Evolutionary conservation across 2,329 filamentous ascomycete species (phyloP).

Genomic region (Claviceps citrina): DNA sequence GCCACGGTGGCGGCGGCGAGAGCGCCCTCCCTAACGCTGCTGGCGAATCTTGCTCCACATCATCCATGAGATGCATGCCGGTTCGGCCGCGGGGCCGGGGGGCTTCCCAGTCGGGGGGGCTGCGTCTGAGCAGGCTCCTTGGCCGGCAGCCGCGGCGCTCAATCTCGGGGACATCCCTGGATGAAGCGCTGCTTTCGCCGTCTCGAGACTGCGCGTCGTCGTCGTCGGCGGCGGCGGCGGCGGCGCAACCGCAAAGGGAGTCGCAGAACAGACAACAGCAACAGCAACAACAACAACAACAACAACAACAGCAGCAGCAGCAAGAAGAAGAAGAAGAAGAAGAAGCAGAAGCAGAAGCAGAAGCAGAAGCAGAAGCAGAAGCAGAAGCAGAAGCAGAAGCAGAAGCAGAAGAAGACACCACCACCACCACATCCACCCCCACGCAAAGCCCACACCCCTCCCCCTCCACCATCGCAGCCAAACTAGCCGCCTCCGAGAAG

Average conservation of each 20-base stretch:
- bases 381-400: too few relatives aligned
- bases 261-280: too few relatives aligned
- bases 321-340: too few relatives aligned
- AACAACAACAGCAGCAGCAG: too few relatives aligned
- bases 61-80: constrained; percentile 17
- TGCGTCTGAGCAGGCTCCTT: not conserved
- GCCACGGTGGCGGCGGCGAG: constrained; percentile 32
- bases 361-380: too few relatives aligned
- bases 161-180: constrained; percentile 18
- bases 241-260: not conserved
- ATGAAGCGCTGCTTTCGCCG: constrained; percentile 19
- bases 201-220: too few relatives aligned
- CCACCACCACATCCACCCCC: not conserved
- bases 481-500: constrained; percentile 47
- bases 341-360: too few relatives aligned
- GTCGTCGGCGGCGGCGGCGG: too few relatives aligned
- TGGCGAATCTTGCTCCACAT: constrained; percentile 16
- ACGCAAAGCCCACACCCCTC: constrained; percentile 22
- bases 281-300: too few relatives aligned
- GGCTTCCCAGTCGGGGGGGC: constrained; percentile 2
- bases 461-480: constrained; percentile 47
- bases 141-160: constrained; percentile 10
- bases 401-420: too few relatives aligned
- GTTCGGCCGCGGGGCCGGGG: constrained; percentile 3
- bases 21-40: constrained; percentile 26